phyloP scores from a whole-genome alignment of 345 rosid genomes.

The Eucalyptus caleyi region DNA sequence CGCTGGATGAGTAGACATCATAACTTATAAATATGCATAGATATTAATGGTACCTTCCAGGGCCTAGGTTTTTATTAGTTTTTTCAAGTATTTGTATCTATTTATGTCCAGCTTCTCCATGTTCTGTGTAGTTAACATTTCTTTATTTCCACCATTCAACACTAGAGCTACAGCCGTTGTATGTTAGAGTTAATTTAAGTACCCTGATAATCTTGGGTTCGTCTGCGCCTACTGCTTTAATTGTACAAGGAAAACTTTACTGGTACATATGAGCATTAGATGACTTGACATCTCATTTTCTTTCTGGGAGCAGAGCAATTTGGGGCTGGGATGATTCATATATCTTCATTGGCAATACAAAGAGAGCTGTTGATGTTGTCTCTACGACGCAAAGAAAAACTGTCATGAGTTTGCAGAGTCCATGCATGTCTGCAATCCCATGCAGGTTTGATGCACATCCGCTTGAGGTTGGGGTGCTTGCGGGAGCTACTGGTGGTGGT shows the following conservation, averaged over 20 bases:
- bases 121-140: not conserved
- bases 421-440: conserved; percentile 44
- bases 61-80: not conserved
- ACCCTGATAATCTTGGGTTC: not conserved
- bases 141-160: not conserved
- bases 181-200: not conserved
- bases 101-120: not conserved
- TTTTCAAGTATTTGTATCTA: not conserved
- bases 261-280: not conserved
- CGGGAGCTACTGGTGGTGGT: conserved; percentile 64
- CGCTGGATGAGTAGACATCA: not conserved
- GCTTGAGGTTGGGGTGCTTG: conserved; percentile 43
- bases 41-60: not conserved
- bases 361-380: conserved; percentile 57
- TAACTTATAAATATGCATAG: not conserved
- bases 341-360: conserved; percentile 50
- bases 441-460: conserved; percentile 72
- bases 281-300: not conserved
- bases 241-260: not conserved
- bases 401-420: conserved; percentile 27
- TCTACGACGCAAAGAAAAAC: conserved; percentile 14
- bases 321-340: conserved; percentile 96
- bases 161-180: not conserved
- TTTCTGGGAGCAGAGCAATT: conserved; percentile 31
- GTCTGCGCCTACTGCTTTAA: not conserved